These are phyloP conservation scores for Boechera retrofracta DNA, from an alignment of 345 rosid species.

Conservation along the genomic window DNA sequence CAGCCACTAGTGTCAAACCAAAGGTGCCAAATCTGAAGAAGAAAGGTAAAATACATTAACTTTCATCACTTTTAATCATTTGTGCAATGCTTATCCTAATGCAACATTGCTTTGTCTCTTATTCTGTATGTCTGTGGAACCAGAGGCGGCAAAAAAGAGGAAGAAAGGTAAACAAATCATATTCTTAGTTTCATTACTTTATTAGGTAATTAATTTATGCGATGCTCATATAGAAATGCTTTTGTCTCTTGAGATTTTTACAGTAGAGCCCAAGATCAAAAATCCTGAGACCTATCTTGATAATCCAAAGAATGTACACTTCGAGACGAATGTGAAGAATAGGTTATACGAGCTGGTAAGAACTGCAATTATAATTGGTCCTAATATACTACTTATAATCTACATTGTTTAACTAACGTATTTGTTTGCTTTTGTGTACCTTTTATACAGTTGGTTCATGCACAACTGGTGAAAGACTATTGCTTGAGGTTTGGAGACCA, in stretches of 20 bases:
- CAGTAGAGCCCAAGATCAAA: not conserved
- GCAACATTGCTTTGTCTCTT: constrained; percentile 8
- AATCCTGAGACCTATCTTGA: constrained; percentile 38
- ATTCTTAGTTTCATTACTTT: not conserved
- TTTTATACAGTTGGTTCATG: constrained; percentile 34
- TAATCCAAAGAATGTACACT: constrained; percentile 31
- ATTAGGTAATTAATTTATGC: not conserved
- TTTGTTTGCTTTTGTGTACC: not conserved
- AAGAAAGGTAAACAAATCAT: constrained; percentile 14
- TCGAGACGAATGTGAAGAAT: constrained; percentile 36
- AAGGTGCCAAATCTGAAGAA: constrained; percentile 6
- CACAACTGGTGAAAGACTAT: constrained; percentile 37
- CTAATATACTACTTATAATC: not conserved
- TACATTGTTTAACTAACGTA: not conserved
- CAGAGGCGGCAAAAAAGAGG: not conserved
- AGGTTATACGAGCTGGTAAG: constrained; percentile 38
- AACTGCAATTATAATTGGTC: not conserved
- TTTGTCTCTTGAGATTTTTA: constrained; percentile 14
- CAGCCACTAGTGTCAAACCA: constrained; percentile 14
- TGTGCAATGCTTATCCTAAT: not conserved
- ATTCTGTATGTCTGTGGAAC: constrained; percentile 11
- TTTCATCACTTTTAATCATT: constrained; percentile 22
- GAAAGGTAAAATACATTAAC: constrained; percentile 14
- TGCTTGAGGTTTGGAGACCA: not conserved
- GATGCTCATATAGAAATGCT: not conserved